phyloP scores from a whole-genome alignment of 2,329 filamentous ascomycete species.

The Colletotrichum sp. region DNA sequence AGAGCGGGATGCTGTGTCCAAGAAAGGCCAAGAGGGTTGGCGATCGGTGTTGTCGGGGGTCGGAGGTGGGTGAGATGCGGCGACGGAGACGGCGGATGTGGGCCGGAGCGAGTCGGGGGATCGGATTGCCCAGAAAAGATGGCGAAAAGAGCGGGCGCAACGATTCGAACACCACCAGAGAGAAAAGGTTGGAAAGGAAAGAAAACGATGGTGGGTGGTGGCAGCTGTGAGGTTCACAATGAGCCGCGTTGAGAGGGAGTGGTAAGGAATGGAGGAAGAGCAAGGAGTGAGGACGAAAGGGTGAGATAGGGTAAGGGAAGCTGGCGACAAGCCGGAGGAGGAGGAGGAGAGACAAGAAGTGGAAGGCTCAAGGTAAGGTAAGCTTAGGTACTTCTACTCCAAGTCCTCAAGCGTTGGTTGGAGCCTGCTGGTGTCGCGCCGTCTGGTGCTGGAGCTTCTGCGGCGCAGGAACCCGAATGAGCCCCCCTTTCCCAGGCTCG shows the following conservation, averaged over 20 bases:
- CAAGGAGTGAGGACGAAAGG: background rate
- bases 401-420: background rate
- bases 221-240: background rate
- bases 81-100: slow-evolving; percentile 14
- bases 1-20: background rate
- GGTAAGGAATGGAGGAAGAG: background rate
- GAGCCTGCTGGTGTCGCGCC: background rate
- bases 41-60: background rate
- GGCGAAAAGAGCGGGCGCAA: background rate
- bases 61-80: slow-evolving; percentile 1
- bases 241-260: background rate
- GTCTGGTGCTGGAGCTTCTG: background rate
- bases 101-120: background rate
- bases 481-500: background rate
- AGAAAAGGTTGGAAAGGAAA: background rate
- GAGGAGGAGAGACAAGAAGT: background rate
- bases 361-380: background rate
- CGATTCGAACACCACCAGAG: background rate
- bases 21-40: slow-evolving; percentile 13
- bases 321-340: background rate
- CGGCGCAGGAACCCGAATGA: background rate
- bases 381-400: background rate
- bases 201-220: background rate
- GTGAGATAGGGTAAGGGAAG: background rate
- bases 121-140: background rate